These are phyloP conservation scores for Pyrenochaeta sp. DNA, from an alignment of 2,329 filamentous ascomycete species.

Conservation along the genomic window DNA sequence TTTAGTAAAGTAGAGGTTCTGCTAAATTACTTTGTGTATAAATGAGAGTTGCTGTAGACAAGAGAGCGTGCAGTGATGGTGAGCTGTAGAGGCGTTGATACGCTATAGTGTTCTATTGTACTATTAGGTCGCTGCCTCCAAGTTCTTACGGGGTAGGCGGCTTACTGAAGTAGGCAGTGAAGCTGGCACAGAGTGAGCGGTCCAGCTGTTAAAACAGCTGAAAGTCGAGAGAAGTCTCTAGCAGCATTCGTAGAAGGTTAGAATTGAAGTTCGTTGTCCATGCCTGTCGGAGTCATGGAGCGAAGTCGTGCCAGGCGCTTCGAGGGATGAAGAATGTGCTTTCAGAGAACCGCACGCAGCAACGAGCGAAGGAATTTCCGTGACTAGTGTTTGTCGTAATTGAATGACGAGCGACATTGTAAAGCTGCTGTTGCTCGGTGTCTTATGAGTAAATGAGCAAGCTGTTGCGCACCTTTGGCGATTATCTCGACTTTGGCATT, in stretches of 20 bases:
- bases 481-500: too few species aligned
- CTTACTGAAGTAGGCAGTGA: conserved; percentile 1
- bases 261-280: conserved; percentile 2
- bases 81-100: conserved; percentile 2
- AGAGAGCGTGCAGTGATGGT: conserved; percentile 5
- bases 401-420: background rate
- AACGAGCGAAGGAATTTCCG: conserved; percentile 2
- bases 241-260: too few species aligned
- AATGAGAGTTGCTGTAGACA: background rate
- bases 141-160: background rate
- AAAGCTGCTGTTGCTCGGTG: background rate
- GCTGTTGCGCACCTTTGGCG: too few species aligned
- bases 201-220: background rate
- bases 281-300: conserved; percentile 6
- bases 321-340: conserved; percentile 11
- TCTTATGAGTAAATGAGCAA: background rate
- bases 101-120: conserved; percentile 3
- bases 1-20: background rate
- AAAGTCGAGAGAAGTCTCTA: background rate
- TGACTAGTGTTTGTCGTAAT: background rate
- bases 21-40: background rate
- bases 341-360: background rate
- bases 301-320: conserved; percentile 14
- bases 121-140: background rate
- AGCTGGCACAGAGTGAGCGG: background rate